Conservation (phyloP, 176 grass and related monocot genomes). For the Miscanthus lutarioriparius region DNA sequence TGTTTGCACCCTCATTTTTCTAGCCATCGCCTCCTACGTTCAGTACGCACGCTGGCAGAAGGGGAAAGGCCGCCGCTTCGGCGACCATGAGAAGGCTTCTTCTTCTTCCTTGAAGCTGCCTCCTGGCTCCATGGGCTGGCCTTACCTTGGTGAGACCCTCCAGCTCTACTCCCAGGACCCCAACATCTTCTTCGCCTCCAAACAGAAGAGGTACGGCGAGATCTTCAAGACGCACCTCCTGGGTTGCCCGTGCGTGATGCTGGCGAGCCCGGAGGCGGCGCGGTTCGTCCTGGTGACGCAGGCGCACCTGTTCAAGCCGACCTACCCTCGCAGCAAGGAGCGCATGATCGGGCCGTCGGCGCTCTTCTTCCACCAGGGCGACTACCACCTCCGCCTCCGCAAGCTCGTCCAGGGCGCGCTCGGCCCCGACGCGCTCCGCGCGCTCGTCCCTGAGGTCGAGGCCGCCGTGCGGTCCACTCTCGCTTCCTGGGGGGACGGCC, state of each 20-base stretch:
- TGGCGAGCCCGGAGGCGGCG: conserved; percentile 95
- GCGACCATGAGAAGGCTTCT: background rate
- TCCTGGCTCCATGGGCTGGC: conserved; percentile 91
- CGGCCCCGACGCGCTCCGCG: conserved; percentile 61
- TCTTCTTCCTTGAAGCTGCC: conserved; percentile 46
- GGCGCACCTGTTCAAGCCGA: conserved; percentile 83
- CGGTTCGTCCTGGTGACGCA: conserved; percentile 80
- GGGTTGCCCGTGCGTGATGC: conserved; percentile 95
- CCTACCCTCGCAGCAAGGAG: conserved; percentile 95
- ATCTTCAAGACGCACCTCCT: conserved; percentile 89
- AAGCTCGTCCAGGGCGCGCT: conserved; percentile 71
- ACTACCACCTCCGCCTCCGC: conserved; percentile 79
- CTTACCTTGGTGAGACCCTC: conserved; percentile 91
- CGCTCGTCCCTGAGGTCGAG: conserved; percentile 64
- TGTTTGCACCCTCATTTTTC: conserved; percentile 34
- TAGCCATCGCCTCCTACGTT: conserved; percentile 22
- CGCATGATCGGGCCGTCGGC: conserved; percentile 84
- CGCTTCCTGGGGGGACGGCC: conserved; percentile 57
- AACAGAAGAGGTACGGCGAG: conserved; percentile 84
- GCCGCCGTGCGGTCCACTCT: conserved; percentile 47
- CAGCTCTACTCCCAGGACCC: conserved; percentile 95
- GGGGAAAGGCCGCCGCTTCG: conserved; percentile 24
- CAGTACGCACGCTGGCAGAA: background rate
- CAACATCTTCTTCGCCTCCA: conserved; percentile 77
- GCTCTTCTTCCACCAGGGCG: conserved; percentile 97